These are phyloP conservation scores for Saitozyma podzolica DNA, from an alignment of 768 basidiomycete genomes.

Conservation along the genomic window DNA sequence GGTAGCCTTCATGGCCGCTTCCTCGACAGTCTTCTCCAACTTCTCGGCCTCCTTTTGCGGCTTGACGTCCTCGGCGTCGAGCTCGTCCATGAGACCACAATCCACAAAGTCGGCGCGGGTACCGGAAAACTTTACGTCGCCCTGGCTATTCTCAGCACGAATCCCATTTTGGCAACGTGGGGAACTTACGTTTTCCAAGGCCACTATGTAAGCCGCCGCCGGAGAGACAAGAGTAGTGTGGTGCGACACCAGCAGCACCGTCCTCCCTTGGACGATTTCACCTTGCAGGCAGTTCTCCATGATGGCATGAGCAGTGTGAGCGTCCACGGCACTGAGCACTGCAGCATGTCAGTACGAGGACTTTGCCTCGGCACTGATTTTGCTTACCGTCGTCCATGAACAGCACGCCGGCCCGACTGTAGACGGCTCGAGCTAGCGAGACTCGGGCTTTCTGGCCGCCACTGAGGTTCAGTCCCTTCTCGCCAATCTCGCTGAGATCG, in stretches of 20 bases:
- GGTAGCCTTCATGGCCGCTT: conserved; percentile 20
- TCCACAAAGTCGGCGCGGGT: conserved; percentile 63
- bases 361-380: neutral
- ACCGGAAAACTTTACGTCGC: conserved; percentile 74
- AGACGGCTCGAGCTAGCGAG: conserved; percentile 66
- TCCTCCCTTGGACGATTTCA: conserved; percentile 72
- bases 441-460: conserved; percentile 61
- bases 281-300: conserved; percentile 77
- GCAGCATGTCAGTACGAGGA: conserved; percentile 20
- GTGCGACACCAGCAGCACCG: conserved; percentile 87
- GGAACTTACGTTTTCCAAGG: conserved; percentile 42
- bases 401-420: conserved; percentile 78
- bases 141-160: conserved; percentile 53
- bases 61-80: conserved; percentile 62
- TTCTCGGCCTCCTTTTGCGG: conserved; percentile 10
- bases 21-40: conserved; percentile 23
- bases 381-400: conserved; percentile 81
- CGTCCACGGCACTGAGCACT: conserved; percentile 66
- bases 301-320: conserved; percentile 78
- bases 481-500: conserved; percentile 56
- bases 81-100: conserved; percentile 66
- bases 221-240: conserved; percentile 85
- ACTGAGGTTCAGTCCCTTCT: conserved; percentile 53
- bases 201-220: conserved; percentile 75
- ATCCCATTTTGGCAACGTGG: neutral